Percentiles rank a stretch among this genome's conserved stretches.
Evolutionary conservation across 2,329 filamentous ascomycete species (phyloP).

Genomic region (Colletotrichum sp.): DNA sequence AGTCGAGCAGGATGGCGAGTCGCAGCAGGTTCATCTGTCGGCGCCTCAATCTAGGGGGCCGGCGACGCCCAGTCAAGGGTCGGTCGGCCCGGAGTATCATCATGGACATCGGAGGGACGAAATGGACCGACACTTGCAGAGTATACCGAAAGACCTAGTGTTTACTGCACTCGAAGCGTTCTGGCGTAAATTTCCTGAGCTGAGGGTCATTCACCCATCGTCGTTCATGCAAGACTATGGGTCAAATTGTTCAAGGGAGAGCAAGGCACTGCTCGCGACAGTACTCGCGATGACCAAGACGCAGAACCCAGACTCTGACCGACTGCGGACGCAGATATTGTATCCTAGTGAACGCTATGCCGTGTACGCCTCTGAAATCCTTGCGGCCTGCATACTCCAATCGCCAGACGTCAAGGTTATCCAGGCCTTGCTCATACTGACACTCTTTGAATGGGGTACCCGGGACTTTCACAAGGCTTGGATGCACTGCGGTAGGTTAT

Average conservation of each 20-base stretch:
- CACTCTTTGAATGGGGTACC: constrained; percentile 46
- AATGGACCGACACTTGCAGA: constrained; percentile 26
- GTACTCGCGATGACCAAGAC: constrained; percentile 33
- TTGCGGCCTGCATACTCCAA: constrained; percentile 30
- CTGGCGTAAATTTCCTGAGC: constrained; percentile 37
- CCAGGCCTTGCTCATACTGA: constrained; percentile 43
- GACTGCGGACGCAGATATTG: constrained; percentile 30
- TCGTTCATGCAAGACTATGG: constrained; percentile 32
- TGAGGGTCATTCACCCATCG: constrained; percentile 37
- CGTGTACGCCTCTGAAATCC: constrained; percentile 29
- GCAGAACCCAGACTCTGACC: constrained; percentile 35
- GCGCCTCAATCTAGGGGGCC: constrained; percentile 11
- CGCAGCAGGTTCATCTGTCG: background rate
- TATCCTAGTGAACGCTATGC: constrained; percentile 37
- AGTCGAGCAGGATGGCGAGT: background rate
- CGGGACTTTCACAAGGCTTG: constrained; percentile 47
- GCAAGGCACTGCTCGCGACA: constrained; percentile 33
- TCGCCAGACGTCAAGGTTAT: constrained; percentile 38
- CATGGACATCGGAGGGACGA: background rate
- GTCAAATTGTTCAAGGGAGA: constrained; percentile 25
- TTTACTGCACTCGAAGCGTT: constrained; percentile 38
- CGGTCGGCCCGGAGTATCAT: background rate
- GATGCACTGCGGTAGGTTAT: constrained; percentile 40
- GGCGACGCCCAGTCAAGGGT: constrained; percentile 1
- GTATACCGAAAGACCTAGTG: constrained; percentile 28